Conservation (phyloP, 768 basidiomycete species). For the Boletus reticulatus region DNA sequence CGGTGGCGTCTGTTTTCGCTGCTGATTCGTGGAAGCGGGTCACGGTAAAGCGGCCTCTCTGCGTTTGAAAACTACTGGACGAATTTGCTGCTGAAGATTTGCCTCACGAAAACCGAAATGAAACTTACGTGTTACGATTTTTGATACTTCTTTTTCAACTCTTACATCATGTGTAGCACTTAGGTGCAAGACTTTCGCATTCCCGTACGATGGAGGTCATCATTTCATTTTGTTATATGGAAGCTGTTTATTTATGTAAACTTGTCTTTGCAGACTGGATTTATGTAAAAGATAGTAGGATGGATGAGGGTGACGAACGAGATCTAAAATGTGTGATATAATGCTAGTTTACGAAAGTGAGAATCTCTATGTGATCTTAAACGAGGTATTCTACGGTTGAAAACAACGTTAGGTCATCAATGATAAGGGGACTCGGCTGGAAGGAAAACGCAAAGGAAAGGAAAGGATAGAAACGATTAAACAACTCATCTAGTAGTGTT, state of each 20-base stretch:
- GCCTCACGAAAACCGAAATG: neutral
- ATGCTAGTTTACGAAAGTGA: neutral
- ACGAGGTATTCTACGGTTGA: neutral
- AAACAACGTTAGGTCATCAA: too few species aligned
- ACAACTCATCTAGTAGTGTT: neutral
- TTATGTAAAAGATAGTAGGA: neutral
- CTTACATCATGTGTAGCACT: neutral
- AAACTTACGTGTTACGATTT: neutral
- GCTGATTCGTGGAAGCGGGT: constrained; percentile 7
- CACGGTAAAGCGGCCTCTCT: constrained; percentile 18
- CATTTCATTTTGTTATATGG: too few species aligned
- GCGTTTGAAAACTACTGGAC: constrained; percentile 4
- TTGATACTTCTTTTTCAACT: neutral
- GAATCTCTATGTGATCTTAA: constrained; percentile 1
- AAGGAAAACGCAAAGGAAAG: too few species aligned
- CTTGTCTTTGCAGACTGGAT: neutral
- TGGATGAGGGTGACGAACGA: too few species aligned
- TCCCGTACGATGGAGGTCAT: too few species aligned
- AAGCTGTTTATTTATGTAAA: too few species aligned
- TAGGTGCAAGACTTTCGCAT: too few species aligned
- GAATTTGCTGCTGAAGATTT: neutral
- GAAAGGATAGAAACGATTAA: neutral
- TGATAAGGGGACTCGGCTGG: too few species aligned
- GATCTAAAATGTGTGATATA: neutral
- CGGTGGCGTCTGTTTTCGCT: constrained; percentile 4